A percentile compares a stretch with the other conserved stretches of the same genome.
Evolutionary conservation across 805 yeast species (phyloP).

Genomic region (Candida sphagnicola): DNA sequence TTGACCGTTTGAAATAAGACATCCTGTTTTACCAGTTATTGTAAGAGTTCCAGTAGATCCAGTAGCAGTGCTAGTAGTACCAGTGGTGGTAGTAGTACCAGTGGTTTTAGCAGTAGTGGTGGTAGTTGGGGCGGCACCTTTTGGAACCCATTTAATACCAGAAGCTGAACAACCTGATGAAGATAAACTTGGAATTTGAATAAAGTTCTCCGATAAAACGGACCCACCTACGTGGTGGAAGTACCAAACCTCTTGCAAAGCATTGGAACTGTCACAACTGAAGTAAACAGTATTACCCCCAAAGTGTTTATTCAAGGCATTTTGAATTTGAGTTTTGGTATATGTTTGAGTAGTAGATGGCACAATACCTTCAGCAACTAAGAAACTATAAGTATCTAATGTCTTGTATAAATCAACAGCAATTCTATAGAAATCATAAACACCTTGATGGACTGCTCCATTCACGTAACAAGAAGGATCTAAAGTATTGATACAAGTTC

Average conservation of each 20-base stretch:
- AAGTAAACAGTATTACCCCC: constrained; percentile 54
- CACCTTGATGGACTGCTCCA: constrained; percentile 24
- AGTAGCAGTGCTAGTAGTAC: constrained; percentile 9
- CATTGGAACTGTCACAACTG: constrained; percentile 47
- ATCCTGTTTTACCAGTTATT: constrained; percentile 55
- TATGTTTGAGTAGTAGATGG: constrained; percentile 64
- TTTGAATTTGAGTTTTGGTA: constrained; percentile 49
- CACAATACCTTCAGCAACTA: constrained; percentile 60
- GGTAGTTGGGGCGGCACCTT: neutral
- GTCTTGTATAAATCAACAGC: constrained; percentile 27
- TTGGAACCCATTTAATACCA: constrained; percentile 43
- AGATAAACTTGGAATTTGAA: constrained; percentile 55
- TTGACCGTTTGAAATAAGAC: constrained; percentile 80
- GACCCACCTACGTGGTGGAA: constrained; percentile 75
- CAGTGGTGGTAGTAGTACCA: constrained; percentile 1
- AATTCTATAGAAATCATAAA: constrained; percentile 50
- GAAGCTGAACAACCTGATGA: constrained; percentile 60
- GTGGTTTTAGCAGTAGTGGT: neutral
- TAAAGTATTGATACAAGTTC: constrained; percentile 83
- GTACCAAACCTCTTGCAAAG: constrained; percentile 72
- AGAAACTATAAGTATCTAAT: constrained; percentile 59
- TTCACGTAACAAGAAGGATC: constrained; percentile 63
- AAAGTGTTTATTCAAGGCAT: constrained; percentile 47
- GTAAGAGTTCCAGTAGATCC: constrained; percentile 36
- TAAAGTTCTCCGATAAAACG: constrained; percentile 55